phyloP scores from a whole-genome alignment of 495 filamentous ascomycete species.

The Trichoderma erinaceum region DNA sequence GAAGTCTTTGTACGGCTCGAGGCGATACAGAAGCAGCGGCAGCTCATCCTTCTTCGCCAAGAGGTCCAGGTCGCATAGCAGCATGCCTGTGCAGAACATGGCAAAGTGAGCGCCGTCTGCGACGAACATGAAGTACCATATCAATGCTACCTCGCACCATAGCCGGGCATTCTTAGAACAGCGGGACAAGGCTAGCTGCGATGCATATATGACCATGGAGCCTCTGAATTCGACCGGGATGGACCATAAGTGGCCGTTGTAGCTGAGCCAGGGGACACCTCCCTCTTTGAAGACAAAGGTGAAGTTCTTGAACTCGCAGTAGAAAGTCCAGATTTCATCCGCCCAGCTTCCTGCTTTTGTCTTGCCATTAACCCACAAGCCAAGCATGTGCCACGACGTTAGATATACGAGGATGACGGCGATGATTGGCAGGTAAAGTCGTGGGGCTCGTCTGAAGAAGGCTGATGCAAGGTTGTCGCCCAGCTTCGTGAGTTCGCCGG shows the following conservation, averaged over 20 bases:
- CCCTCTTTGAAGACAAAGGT: conserved; percentile 48
- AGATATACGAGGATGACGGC: conserved; percentile 38
- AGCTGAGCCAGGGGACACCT: conserved; percentile 32
- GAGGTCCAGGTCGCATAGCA: conserved; percentile 44
- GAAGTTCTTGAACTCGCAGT: conserved; percentile 53
- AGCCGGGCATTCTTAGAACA: conserved; percentile 29
- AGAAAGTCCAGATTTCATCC: conserved; percentile 48
- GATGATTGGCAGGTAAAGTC: conserved; percentile 30
- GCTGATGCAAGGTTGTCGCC: conserved; percentile 33
- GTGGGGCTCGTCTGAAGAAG: conserved; percentile 36
- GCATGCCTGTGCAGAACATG: conserved; percentile 41
- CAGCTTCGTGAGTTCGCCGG: conserved; percentile 32
- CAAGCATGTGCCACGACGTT: conserved; percentile 38
- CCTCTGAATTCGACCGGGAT: conserved; percentile 39
- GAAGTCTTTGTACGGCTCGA: conserved; percentile 36
- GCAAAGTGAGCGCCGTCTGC: conserved; percentile 41
- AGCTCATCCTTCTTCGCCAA: conserved; percentile 36
- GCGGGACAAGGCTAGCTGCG: conserved; percentile 36
- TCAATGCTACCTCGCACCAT: conserved; percentile 26
- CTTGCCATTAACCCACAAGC: conserved; percentile 28
- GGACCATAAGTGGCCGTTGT: conserved; percentile 40
- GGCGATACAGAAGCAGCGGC: conserved; percentile 29
- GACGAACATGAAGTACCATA: conserved; percentile 41
- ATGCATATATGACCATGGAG: conserved; percentile 43
- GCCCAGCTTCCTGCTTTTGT: conserved; percentile 28